Evolutionary conservation across 306 rosid genomes (phyloP).

Genomic region (Quercus dentata): DNA sequence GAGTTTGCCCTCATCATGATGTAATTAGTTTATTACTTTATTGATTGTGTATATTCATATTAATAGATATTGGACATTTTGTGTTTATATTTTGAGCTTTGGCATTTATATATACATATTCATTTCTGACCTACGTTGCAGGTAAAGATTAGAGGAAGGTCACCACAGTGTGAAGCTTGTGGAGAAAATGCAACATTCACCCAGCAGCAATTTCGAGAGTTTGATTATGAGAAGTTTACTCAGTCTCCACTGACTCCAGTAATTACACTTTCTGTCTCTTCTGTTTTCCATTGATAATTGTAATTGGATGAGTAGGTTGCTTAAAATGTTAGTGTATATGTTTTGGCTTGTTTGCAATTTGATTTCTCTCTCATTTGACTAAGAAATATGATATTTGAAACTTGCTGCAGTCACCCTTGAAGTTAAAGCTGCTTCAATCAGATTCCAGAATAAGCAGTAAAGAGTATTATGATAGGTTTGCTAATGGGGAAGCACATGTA

Average conservation of each 20-base stretch:
- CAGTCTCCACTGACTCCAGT: conserved; percentile 76
- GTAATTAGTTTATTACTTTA: not conserved
- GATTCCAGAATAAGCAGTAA: conserved; percentile 75
- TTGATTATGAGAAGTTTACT: conserved; percentile 86
- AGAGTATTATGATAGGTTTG: conserved; percentile 54
- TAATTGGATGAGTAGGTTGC: not conserved
- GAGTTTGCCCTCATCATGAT: not conserved
- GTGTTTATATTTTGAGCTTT: not conserved
- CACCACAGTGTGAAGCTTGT: conserved; percentile 67
- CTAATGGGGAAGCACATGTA: conserved; percentile 55
- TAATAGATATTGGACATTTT: not conserved
- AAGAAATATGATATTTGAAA: not conserved
- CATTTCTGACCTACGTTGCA: conserved; percentile 27
- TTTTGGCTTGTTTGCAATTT: not conserved
- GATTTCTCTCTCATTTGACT: conserved; percentile 14
- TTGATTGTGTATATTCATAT: not conserved
- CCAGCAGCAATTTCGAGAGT: conserved; percentile 58
- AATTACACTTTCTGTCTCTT: not conserved
- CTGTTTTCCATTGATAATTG: not conserved
- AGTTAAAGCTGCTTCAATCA: conserved; percentile 55
- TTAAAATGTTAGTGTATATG: too few relatives aligned
- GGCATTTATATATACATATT: not conserved
- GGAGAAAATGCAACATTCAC: conserved; percentile 64
- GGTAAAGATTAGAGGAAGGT: conserved; percentile 96
- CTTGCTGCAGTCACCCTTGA: conserved; percentile 66